Evolutionary conservation across 352 stramenopile species (phyloP), one percentile per base, ranked within the genome.

Genomic region (Achlya hypogyna): DNA sequence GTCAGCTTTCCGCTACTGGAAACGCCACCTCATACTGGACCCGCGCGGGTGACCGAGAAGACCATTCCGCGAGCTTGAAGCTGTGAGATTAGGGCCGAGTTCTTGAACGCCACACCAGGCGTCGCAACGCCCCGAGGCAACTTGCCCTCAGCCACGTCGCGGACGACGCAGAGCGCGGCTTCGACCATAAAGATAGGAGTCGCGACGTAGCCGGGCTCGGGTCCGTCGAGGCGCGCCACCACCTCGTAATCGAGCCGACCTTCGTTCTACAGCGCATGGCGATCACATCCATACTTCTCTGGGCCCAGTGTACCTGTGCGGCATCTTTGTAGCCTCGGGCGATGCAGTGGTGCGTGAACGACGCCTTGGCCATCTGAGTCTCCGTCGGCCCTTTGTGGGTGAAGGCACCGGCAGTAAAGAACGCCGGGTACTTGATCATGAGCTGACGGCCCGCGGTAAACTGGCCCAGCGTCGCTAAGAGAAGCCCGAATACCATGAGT

Each of bases 331-430:
- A 68, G 16, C 60, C 60, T 14, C 51, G 49, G 1, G 16, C 60
- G 45, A 42, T 53, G 51, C 49, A 68, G 16, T 18, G 31, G 18
- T 53, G 22, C 5, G 40, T 31, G 38, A 68, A 68, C 22, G 9
- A 42, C 3, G 34, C 32, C 27, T 18, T 28, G 5, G 31, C 16
- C 31, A 68, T 38, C 25, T 68, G 42, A 2, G 58, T 45, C 10
- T 59, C 28, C 0, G 47, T 59, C 34, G 60, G 60, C 4, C 60
- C 60, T 40, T 29, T 45, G 25, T 68, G 60, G 20, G 25, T 62
- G 43, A 68, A 68, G 5, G 29, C 51, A 5, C 60, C 60, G 51
- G 51, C 49, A n/a, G 60, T 52, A 47, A 68, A 68, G 14, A 68
- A 29, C 18, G 34, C 14, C 12, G 60, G 60, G 34, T 68, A 68